Evolutionary conservation across 2,329 filamentous ascomycete species (phyloP), one percentile per base, ranked within the genome.

Genomic region (Aureobasidium sp.): DNA sequence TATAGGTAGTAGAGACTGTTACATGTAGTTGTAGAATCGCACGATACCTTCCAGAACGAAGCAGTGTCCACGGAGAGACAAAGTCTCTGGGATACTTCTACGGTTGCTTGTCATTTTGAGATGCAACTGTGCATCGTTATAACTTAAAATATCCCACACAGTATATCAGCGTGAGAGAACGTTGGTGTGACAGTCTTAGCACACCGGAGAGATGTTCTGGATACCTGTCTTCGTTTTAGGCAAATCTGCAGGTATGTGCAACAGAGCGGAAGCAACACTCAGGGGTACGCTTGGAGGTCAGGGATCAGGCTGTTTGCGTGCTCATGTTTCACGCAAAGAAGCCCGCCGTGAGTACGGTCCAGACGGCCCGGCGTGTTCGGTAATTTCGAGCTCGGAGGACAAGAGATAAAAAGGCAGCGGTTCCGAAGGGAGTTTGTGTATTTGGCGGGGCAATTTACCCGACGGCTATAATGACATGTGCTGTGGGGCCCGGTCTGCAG

Each of bases 381-480:
- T 44, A 27, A 57, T 44, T 57, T 45, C 9, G 22, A 54, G 24
- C 5, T 54, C 50, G 50, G 50, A 54, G 15, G 37, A 17, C 27
- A 24, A 22, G 9, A 19, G 44, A 17, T 42, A 44, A 59, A 29
- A 47, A 49, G 27, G 15, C 42, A 29, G 19, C 37, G 50, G 53
- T 45, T 57, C 40, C 40, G 53, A 45, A 29, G 53, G 39, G 53
- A 54, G 50, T 15, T 40, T 27, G 35, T 19, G 6, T 3, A 24
- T 57, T 57, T 57, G 39, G 53, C 40, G 53, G 53, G 40, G 53
- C 24, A 44, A 27, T 37, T 52, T 27, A 52, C 9, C 31, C 49
- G 49, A 39, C 57, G 57, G 57, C 57, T 60, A 60, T 60, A 35
- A 60, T 35, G n/a, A 50, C 57, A 60, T 59, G 40, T 31, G 31